Base-by-base conservation (phyloP, 2,329 filamentous ascomycete species). In the Phoma sp. region DNA sequence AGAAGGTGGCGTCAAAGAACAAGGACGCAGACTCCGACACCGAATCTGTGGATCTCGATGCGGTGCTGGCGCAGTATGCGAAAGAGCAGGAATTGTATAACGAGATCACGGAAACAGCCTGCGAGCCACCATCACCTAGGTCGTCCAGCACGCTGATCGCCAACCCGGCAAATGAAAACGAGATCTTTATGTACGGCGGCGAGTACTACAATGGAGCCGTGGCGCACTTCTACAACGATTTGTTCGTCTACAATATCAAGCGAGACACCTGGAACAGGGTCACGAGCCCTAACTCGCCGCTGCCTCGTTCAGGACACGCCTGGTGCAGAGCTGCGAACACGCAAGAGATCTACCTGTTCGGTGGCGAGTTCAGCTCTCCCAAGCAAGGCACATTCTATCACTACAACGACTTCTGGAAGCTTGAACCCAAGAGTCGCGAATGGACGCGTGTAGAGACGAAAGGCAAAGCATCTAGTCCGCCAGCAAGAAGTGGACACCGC, bases 351-450 rank as follows among this genome's bases (percentile, higher is more conserved):
- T 99, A 96, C 74, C 80, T 99, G 15, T 98, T 98, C 70, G 95
- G 95, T 61, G 95, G 94, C 58, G 95, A 99, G 77, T 99, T 99
- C 75, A 96, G 91, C 54, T 94, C 89, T 25, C 95, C 95, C 2
- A 98, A 97, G 74, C 95, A 98, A 77, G 95, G 95, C 4, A 98
- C 94, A 0, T 99, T 99, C 71, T 97, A 99, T 75, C 95, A 99
- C 77, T 99, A 99, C 79, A 96, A 96, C 70, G 95, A 98, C 78
- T 98, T 99, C 74, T 99, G 95, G 94, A 84, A 89, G 44, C 84
- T 98, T 38, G 93, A 98, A 71, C 90, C 94, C 0, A 84, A 83
- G 8, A 88, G 85, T 7, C 84, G 92, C 67, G 95, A 99, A 79
- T 99, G 95, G 95, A 90, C 87, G 52, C 89, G 93, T 58, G 82